Percentiles rank a stretch among this genome's conserved stretches.
Evolutionary conservation across 192 early-diverging fungal genomes (phyloP).

Genomic region (Coemansia sp.): DNA sequence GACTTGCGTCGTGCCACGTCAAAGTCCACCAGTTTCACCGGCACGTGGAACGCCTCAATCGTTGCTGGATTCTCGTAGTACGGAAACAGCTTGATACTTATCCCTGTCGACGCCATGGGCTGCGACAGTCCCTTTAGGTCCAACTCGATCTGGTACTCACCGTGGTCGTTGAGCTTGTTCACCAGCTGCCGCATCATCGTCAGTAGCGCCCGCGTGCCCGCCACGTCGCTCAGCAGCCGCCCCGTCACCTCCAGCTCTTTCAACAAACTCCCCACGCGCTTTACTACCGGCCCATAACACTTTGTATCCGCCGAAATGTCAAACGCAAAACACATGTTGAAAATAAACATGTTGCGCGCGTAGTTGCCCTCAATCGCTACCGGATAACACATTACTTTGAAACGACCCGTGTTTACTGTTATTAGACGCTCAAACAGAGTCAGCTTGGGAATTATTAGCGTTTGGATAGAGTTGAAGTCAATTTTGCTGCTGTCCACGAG

Average conservation of each 20-base stretch:
- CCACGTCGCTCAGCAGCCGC: conserved; percentile 34
- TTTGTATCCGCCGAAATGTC: conserved; percentile 74
- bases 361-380: conserved; percentile 54
- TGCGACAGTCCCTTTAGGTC: conserved; percentile 41
- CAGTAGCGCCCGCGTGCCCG: conserved; percentile 20
- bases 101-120: conserved; percentile 31
- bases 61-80: conserved; percentile 29
- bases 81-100: conserved; percentile 53
- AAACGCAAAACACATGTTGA: conserved; percentile 96
- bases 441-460: conserved; percentile 49
- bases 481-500: conserved; percentile 23
- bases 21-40: conserved; percentile 40
- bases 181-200: conserved; percentile 50
- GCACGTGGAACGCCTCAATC: conserved; percentile 36
- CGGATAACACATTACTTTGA: conserved; percentile 53
- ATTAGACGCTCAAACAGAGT: conserved; percentile 48
- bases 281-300: conserved; percentile 84
- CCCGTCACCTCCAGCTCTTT: conserved; percentile 71
- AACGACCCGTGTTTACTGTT: conserved; percentile 33
- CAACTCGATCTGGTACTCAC: conserved; percentile 49
- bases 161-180: conserved; percentile 41
- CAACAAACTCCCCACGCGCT: conserved; percentile 79
- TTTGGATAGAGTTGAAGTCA: conserved; percentile 50
- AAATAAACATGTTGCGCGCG: conserved; percentile 78
- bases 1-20: conserved; percentile 33